phyloP scores from a whole-genome alignment of 2,329 filamentous ascomycete genomes.

The Monosporascus cannonballus region DNA sequence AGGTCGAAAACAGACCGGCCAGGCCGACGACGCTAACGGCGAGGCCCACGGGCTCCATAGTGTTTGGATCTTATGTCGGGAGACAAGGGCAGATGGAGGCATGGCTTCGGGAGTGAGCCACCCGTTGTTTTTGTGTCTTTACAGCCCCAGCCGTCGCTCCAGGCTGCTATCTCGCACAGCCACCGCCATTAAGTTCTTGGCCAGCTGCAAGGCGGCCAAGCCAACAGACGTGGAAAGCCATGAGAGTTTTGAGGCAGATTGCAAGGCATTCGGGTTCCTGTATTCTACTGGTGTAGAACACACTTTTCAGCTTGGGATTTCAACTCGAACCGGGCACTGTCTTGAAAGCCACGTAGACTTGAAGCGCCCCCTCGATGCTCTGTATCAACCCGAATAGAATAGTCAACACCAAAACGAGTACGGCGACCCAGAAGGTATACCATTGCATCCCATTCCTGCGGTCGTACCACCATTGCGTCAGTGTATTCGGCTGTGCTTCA shows the following conservation, averaged over 20 bases:
- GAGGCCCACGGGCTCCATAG: neutral
- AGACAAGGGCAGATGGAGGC: too few relatives aligned
- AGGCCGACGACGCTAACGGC: neutral
- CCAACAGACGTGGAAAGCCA: too few relatives aligned
- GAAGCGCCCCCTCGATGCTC: constrained; percentile 33
- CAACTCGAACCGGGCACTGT: neutral
- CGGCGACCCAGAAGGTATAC: constrained; percentile 41
- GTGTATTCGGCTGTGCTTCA: constrained; percentile 26
- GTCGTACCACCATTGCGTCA: constrained; percentile 38
- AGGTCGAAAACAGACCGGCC: constrained; percentile 1
- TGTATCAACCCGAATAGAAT: constrained; percentile 35
- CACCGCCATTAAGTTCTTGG: too few relatives aligned
- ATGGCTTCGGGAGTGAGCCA: too few relatives aligned
- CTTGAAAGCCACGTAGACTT: constrained; percentile 25
- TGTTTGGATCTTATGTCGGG: too few relatives aligned
- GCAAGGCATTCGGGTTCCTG: too few relatives aligned
- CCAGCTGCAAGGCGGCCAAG: too few relatives aligned
- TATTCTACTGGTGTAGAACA: too few relatives aligned
- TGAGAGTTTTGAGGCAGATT: too few relatives aligned
- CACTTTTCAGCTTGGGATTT: neutral
- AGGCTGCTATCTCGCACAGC: too few relatives aligned
- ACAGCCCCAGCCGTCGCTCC: too few relatives aligned
- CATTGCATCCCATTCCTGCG: constrained; percentile 35
- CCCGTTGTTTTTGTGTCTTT: too few relatives aligned
- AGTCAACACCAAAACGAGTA: constrained; percentile 30